phyloP scores from a whole-genome alignment of 148 eudicot species.

The Selenicereus undatus region DNA sequence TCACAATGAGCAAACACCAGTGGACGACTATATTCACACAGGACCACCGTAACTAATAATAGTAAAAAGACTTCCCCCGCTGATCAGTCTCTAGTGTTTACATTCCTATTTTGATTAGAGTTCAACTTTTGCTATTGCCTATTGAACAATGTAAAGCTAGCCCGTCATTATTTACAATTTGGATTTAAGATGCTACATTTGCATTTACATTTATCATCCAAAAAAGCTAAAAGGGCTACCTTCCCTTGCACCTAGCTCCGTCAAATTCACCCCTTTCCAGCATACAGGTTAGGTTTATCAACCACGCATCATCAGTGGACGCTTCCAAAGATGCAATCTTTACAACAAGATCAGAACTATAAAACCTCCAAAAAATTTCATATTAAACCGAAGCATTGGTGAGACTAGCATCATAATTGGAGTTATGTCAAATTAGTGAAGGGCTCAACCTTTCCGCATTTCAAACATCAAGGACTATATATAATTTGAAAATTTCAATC shows the following conservation, averaged over 20 bases:
- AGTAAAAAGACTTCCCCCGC: too few species aligned
- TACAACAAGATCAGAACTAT: background rate
- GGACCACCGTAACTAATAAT: too few species aligned
- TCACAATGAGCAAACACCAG: too few species aligned
- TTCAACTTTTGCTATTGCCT: background rate
- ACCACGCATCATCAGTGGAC: background rate
- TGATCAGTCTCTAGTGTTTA: too few species aligned
- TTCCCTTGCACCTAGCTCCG: background rate
- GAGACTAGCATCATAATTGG: background rate
- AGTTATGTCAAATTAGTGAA: background rate
- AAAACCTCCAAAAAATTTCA: background rate
- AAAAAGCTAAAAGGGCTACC: background rate
- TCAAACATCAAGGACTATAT: background rate
- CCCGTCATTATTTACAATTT: background rate
- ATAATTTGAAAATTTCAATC: background rate
- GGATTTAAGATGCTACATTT: background rate
- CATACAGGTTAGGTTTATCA: background rate
- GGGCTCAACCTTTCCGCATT: background rate
- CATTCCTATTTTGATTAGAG: background rate
- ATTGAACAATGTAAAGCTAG: too few species aligned
- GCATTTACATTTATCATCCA: background rate
- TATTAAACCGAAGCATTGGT: background rate
- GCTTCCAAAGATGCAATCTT: background rate
- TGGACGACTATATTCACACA: too few species aligned
- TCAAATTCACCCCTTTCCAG: background rate